Conservation (phyloP, 2,329 filamentous ascomycete species). For the Grosmannia serpens region DNA sequence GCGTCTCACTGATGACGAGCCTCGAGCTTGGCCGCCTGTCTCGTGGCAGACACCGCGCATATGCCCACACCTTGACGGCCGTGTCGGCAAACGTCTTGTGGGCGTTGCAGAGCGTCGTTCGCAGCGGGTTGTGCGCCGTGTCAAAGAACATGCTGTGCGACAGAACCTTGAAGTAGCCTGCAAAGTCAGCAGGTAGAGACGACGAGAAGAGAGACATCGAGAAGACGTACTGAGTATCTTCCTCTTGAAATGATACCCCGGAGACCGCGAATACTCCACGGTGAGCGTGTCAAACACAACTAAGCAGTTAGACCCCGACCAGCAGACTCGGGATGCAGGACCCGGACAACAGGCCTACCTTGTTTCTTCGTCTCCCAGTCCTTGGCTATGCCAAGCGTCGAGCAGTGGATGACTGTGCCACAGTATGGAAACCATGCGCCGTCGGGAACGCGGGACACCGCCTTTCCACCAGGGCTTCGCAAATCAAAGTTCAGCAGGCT, state of each 20-base stretch:
- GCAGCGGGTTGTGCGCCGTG: slow-evolving; percentile 59
- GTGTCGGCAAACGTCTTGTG: slow-evolving; percentile 65
- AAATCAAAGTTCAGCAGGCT: slow-evolving; percentile 76
- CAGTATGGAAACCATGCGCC: slow-evolving; percentile 70
- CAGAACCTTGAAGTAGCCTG: slow-evolving; percentile 66
- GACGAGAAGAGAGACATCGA: background rate
- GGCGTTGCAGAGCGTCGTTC: slow-evolving; percentile 62
- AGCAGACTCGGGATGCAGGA: too few species aligned
- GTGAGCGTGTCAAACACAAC: slow-evolving; percentile 62
- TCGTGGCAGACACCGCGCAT: slow-evolving; percentile 45
- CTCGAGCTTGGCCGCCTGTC: slow-evolving; percentile 41
- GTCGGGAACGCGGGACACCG: slow-evolving; percentile 35
- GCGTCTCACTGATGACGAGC: slow-evolving; percentile 50
- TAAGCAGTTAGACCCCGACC: slow-evolving; percentile 12
- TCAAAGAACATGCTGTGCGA: slow-evolving; percentile 78
- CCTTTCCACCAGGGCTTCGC: slow-evolving; percentile 33
- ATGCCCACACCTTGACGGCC: slow-evolving; percentile 62
- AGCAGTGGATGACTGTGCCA: slow-evolving; percentile 64
- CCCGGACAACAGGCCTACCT: slow-evolving; percentile 25
- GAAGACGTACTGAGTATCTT: slow-evolving; percentile 56
- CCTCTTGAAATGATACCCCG: slow-evolving; percentile 67
- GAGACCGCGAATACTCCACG: slow-evolving; percentile 59
- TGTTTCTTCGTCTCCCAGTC: slow-evolving; percentile 42
- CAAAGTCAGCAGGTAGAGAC: background rate
- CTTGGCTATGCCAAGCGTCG: slow-evolving; percentile 63